Base-by-base conservation (phyloP, 2,329 filamentous ascomycete species). In the Magnaporthiopsis poae region DNA sequence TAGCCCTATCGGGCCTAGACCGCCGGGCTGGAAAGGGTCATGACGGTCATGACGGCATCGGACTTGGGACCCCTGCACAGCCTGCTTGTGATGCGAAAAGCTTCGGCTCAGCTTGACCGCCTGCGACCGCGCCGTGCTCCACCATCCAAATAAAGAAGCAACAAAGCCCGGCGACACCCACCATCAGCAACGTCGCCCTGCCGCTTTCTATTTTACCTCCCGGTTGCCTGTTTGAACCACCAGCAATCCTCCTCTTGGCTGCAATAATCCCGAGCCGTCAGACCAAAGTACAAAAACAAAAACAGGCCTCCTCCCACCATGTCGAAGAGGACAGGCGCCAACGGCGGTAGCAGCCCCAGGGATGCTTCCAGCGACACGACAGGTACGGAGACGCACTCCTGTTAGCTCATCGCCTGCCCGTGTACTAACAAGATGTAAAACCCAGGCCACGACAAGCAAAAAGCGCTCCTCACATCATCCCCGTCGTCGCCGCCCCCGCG, bases 371-470 rank as follows among this genome's bases (percentile, higher is more conserved):
- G 61, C 27, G 64, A 65, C n/a, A 21, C 61, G 60, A 35, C 64
- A 29, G 60, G 64, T 65, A 62, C 35, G 64, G 15, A 33, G 12
- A 36, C 35, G 2, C n/a, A 36, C 8, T 12, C 18, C 29, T 62
- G 46, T 65, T 62, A 56, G 65, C 65, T 18, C 5, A 5, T 5
- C 11, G 12, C 9, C 35, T 8, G 3, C 2, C 35, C 35, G 35
- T 36, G 8, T 21, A 7, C 46, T 56, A 56, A 56, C 18, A 21
- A 52, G 21, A n/a, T 7, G 12, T 18, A 11, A 25, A 11, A 9
- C 29, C 33, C 60, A 69, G 70, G 66, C 21, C 68, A 86, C 71
- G 88, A 92, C 77, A 93, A 92, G 81, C 90, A 93, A 78, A 90
- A 88, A 75, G 83, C 85, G 70, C 84, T 93, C 61, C 83, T 93